A percentile compares a stretch with the other conserved stretches of the same genome.
Evolutionary conservation across 768 basidiomycete species (phyloP).

Genomic region (Suillus plorans): DNA sequence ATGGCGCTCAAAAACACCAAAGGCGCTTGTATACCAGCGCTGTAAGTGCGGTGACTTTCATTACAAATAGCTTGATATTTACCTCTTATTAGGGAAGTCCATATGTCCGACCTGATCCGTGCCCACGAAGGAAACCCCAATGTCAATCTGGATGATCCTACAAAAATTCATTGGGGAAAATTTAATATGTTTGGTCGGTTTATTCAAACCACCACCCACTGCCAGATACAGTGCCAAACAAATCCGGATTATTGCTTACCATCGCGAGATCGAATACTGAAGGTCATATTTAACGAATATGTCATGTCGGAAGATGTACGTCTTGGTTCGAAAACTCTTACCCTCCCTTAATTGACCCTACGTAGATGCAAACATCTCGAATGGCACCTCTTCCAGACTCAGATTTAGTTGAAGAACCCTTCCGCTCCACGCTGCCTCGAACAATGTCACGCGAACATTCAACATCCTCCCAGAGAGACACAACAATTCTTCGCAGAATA

Average conservation of each 20-base stretch:
- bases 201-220: constrained; percentile 72
- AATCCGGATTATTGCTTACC: constrained; percentile 62
- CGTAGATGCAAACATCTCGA: constrained; percentile 65
- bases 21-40: constrained; percentile 83
- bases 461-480: constrained; percentile 37
- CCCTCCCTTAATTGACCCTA: constrained; percentile 8
- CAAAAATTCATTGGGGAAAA: constrained; percentile 93
- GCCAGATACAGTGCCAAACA: constrained; percentile 69
- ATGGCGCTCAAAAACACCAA: constrained; percentile 84
- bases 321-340: background rate
- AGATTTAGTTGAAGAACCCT: constrained; percentile 43
- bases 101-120: constrained; percentile 85
- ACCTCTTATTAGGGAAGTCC: constrained; percentile 68
- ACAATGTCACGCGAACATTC: constrained; percentile 32
- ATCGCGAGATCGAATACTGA: constrained; percentile 53
- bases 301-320: constrained; percentile 74
- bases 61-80: constrained; percentile 10
- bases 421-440: constrained; percentile 30
- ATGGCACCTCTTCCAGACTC: constrained; percentile 51
- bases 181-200: constrained; percentile 91
- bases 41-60: constrained; percentile 44
- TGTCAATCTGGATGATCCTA: constrained; percentile 59
- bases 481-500: constrained; percentile 49
- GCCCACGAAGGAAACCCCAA: constrained; percentile 86
- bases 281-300: constrained; percentile 52